Evolutionary conservation across 192 early-diverging fungal species (phyloP).

Genomic region (Backusella liffmaniae): DNA sequence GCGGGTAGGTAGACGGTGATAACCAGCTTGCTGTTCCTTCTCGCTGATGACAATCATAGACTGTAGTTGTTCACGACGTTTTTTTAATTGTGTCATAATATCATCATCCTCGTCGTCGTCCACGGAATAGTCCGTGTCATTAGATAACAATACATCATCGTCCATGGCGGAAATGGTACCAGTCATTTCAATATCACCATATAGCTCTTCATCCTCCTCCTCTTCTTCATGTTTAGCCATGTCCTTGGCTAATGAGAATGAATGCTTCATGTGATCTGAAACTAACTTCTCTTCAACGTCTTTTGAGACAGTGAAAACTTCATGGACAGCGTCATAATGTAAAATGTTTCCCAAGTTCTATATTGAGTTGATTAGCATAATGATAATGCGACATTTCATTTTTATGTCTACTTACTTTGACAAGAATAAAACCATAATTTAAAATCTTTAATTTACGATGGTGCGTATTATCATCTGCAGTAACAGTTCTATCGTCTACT

Average conservation of each 20-base stretch:
- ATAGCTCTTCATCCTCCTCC: neutral
- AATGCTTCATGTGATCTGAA: neutral
- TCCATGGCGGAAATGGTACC: constrained; percentile 16
- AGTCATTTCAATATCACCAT: neutral
- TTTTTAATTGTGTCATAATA: constrained; percentile 26
- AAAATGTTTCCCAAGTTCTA: constrained; percentile 28
- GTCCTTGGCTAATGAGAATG: neutral
- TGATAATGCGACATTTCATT: neutral
- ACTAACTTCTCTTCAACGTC: neutral
- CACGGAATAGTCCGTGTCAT: constrained; percentile 9
- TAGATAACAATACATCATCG: constrained; percentile 18
- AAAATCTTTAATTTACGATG: constrained; percentile 24
- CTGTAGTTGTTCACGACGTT: constrained; percentile 35
- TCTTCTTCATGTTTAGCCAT: neutral
- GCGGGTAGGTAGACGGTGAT: constrained; percentile 14
- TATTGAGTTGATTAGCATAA: neutral
- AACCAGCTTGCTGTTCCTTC: constrained; percentile 7
- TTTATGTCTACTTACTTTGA: constrained; percentile 27
- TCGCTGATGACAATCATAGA: constrained; percentile 5
- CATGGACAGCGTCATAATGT: constrained; percentile 20
- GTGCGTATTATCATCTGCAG: neutral
- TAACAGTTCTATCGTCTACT: neutral
- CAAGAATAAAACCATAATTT: constrained; percentile 31
- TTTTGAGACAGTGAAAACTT: neutral
- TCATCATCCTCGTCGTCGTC: constrained; percentile 23